Base-by-base conservation (phyloP, 345 rosid genomes). In the Leavenworthia alabamica region DNA sequence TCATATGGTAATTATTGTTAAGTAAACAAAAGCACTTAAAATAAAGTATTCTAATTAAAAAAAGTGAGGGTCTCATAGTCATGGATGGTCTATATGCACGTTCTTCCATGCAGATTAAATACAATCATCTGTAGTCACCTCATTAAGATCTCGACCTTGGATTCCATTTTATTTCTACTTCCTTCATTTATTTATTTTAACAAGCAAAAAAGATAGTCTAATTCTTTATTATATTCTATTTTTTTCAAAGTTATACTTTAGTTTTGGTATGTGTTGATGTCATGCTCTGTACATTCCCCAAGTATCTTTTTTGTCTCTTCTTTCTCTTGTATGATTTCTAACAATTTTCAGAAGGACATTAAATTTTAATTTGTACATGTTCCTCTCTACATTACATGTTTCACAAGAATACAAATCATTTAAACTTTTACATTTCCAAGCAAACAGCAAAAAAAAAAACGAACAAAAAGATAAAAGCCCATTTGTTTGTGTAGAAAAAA, bases 31-130 rank as follows among this genome's bases (percentile, higher is more conserved):
- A 71, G 71, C 58, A 71, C 12, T 55, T 11, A 41, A 47, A 27
- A 50, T 53, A 56, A 71, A 57, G 75, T 57, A 41, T 17, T 48
- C n/a, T n/a, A n/a, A n/a, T n/a, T n/a, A n/a, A 64, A 71, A 49
- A 60, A 56, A 70, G 49, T 49, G 56, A 56, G 44, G 56, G 75
- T 71, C 70, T 63, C 60, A 51, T 62, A 26, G 75, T 63, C 60
- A 51, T 62, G 32, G 75, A 55, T 49, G 75, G 75, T 56, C 75
- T 64, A 71, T 64, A 71, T 14, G 75, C 75, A 71, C 75, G 51
- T 57, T 48, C 43, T 64, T 64, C 75, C 41, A 71, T 64, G 65
- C 60, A 71, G 31, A 1, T 60, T 51, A 49, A 68, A 13, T 43
- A 24, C 56, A 43, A 49, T 57, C 45, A 26, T 64, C 24, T 41